phyloP scores from a whole-genome alignment of 768 basidiomycete genomes.

The Hygrophorus pudorinus region DNA sequence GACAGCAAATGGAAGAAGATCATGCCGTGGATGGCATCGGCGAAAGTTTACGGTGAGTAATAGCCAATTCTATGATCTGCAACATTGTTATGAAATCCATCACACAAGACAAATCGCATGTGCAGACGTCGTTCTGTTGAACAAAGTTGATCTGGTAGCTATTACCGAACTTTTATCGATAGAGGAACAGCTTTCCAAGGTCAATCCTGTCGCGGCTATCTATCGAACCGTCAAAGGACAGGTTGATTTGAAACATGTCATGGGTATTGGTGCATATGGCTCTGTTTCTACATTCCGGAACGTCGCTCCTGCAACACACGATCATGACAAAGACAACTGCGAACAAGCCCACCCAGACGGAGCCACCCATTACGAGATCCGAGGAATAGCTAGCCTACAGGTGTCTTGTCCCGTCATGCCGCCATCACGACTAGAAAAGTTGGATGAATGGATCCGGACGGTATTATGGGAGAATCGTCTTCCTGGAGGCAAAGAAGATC shows the following conservation, averaged over 20 bases:
- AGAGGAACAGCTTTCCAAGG: constrained; percentile 50
- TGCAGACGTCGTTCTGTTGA: constrained; percentile 85
- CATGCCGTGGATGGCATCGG: constrained; percentile 50
- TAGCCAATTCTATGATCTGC: background rate
- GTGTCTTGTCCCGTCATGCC: constrained; percentile 56
- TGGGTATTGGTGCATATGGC: constrained; percentile 74
- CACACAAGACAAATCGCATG: constrained; percentile 83
- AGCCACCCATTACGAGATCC: constrained; percentile 52
- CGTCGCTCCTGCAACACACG: constrained; percentile 11
- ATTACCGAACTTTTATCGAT: constrained; percentile 33
- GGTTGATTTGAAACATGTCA: constrained; percentile 66
- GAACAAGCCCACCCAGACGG: constrained; percentile 23
- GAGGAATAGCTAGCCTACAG: constrained; percentile 78
- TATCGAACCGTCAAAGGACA: constrained; percentile 60
- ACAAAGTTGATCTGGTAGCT: constrained; percentile 77
- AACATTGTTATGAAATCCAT: background rate
- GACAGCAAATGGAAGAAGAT: constrained; percentile 82
- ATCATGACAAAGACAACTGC: constrained; percentile 20
- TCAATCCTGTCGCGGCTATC: constrained; percentile 77
- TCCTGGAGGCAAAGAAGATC: constrained; percentile 19
- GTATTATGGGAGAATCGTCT: constrained; percentile 74
- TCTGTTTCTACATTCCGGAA: constrained; percentile 13
- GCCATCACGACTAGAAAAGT: constrained; percentile 29
- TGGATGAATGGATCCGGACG: constrained; percentile 75
- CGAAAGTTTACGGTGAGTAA: constrained; percentile 66